Percentiles rank a stretch among this genome's conserved stretches.
Evolutionary conservation across 768 basidiomycete species (phyloP).

Genomic region (Lactifluus pinguis): DNA sequence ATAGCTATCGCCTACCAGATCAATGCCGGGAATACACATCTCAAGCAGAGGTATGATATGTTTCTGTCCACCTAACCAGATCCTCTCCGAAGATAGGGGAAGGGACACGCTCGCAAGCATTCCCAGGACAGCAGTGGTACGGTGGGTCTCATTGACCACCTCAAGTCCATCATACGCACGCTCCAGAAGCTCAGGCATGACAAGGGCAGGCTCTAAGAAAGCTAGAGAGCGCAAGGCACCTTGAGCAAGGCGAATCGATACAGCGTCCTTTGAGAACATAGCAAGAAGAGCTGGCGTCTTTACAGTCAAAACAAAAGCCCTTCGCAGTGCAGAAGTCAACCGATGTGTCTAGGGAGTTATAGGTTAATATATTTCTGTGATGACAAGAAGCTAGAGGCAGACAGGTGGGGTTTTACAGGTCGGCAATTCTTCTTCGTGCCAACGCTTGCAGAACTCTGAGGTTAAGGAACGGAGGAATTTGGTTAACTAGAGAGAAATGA

Average conservation of each 20-base stretch:
- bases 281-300: slow-evolving; percentile 82
- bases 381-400: slow-evolving; percentile 20
- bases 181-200: slow-evolving; percentile 89
- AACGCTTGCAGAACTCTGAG: slow-evolving; percentile 71
- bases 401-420: slow-evolving; percentile 75
- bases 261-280: slow-evolving; percentile 82
- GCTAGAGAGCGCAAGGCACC: slow-evolving; percentile 70
- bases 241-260: slow-evolving; percentile 73
- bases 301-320: slow-evolving; percentile 70
- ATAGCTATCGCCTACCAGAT: slow-evolving; percentile 45
- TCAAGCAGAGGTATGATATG: slow-evolving; percentile 83
- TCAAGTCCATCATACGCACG: slow-evolving; percentile 89
- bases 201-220: slow-evolving; percentile 67
- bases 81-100: slow-evolving; percentile 63
- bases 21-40: slow-evolving; percentile 85
- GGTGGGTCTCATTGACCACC: slow-evolving; percentile 88
- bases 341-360: slow-evolving; percentile 46
- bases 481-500: slow-evolving; percentile 39
- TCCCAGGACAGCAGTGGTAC: slow-evolving; percentile 85
- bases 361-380: neutral
- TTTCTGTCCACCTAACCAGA: slow-evolving; percentile 84
- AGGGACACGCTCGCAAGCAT: slow-evolving; percentile 71
- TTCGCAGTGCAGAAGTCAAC: slow-evolving; percentile 71
- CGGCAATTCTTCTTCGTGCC: slow-evolving; percentile 66
- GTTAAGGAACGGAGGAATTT: slow-evolving; percentile 63